phyloP scores from a whole-genome alignment of 805 yeast genomes.

The Kregervanrija pseudodelftensis region DNA sequence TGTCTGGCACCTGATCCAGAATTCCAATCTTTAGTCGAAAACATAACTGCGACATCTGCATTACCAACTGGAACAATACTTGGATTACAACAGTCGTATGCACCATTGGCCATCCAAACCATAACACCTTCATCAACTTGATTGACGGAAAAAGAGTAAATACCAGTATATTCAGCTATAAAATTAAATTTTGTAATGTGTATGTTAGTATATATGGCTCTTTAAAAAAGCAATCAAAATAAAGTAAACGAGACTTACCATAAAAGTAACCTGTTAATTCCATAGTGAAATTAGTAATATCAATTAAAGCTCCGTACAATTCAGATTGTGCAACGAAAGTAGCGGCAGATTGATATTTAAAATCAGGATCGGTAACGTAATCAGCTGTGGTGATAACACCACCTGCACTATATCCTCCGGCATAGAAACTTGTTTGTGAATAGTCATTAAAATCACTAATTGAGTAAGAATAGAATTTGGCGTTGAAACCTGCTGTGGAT shows the following conservation, averaged over 20 bases:
- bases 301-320: conserved; percentile 6
- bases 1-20: neutral
- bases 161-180: conserved; percentile 25
- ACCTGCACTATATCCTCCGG: conserved; percentile 1
- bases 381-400: conserved; percentile 3
- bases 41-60: conserved; percentile 7
- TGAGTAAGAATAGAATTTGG: conserved; percentile 5
- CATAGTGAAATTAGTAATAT: conserved; percentile 7
- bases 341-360: neutral
- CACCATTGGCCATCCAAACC: conserved; percentile 27
- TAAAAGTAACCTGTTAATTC: conserved; percentile 15
- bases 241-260: conserved; percentile 4
- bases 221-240: neutral
- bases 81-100: conserved; percentile 30
- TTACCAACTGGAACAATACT: conserved; percentile 1
- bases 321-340: neutral
- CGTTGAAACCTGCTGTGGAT: conserved; percentile 7
- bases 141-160: conserved; percentile 18
- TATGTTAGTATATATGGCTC: conserved; percentile 1
- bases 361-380: conserved; percentile 5
- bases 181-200: neutral
- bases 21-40: conserved; percentile 5
- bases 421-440: conserved; percentile 6
- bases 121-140: conserved; percentile 27
- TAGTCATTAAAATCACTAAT: conserved; percentile 2